Conservation (phyloP, 345 rosid genomes). For the Carallia pectinifolia region DNA sequence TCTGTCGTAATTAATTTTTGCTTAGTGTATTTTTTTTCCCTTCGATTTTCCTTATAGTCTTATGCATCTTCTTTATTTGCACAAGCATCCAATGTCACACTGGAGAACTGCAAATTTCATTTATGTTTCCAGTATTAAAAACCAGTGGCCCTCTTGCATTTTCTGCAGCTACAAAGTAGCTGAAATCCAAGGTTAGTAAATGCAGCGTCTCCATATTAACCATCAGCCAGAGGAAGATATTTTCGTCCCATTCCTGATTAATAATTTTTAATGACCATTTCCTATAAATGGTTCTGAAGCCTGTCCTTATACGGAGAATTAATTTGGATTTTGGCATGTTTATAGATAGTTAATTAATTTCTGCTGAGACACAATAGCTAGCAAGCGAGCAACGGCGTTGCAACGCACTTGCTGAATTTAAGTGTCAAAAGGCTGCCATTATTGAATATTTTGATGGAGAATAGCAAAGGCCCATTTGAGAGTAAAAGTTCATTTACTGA, state of each 20-base stretch:
- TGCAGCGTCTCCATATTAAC: constrained; percentile 1
- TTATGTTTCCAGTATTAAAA: background rate
- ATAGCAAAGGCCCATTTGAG: background rate
- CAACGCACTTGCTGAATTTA: background rate
- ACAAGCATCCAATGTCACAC: background rate
- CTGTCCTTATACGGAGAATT: background rate
- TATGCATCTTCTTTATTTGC: too few relatives aligned
- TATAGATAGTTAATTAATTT: background rate
- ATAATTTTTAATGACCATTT: background rate
- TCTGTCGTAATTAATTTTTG: too few relatives aligned
- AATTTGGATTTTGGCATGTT: background rate
- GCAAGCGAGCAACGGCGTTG: background rate
- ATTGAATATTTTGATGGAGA: background rate
- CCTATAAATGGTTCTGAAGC: background rate
- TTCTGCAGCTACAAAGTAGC: constrained; percentile 10
- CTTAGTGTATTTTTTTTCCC: too few relatives aligned
- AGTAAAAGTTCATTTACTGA: background rate
- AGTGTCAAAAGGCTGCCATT: background rate
- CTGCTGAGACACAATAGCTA: background rate
- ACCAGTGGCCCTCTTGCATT: background rate
- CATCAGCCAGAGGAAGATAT: background rate
- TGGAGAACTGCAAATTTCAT: constrained; percentile 11
- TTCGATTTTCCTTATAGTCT: too few relatives aligned
- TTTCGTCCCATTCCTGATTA: background rate
- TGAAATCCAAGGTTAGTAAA: constrained; percentile 3